Evolutionary conservation across 1,139 yeast genomes (phyloP), one percentile per base, ranked within the genome.

Genomic region (Kodamaea arcana): DNA sequence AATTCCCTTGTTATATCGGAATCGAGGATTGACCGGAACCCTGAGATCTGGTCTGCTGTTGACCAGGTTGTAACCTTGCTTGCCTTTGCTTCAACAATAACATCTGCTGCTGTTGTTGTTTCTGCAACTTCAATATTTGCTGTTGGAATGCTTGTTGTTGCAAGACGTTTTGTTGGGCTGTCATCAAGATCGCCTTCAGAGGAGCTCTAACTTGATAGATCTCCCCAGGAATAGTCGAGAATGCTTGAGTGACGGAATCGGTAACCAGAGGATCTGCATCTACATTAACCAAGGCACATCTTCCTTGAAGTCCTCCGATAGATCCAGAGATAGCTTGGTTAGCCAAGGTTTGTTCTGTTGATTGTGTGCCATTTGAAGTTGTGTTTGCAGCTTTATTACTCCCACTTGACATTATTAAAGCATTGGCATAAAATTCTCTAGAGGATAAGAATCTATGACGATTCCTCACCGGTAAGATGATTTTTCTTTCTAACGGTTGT

Each of bases 361-460:
- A 36, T 36, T 43, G 30, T 27, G 58, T 38, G 29, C 50, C 46
- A 10, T 16, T 13, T 10, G 23, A 21, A 47, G 26, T 29, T 22
- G 22, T 27, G 5, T 48, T 48, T n/a, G 38, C 40, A 20, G 48
- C 51, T 24, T 33, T 48, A 27, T 45, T 50, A 35, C 48, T 57
- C 34, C 54, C 58, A 2, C 65, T 62, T 14, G 62, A 55, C 20
- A 61, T 60, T 6, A 78, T 63, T 16, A 77, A 62, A 3, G 80
- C 78, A 45, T 73, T 69, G 3, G 90, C 88, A 60, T 83, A 82
- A 69, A 83, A 80, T 53, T 83, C 92, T 47, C 97, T 72, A 82
- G 86, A 83, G 43, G 88, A 75, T 42, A 88, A 69, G 50, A 84
- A 86, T 38, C 78, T 72, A 30, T 81, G 81, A 45, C 95, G 77